A percentile compares a stretch with the other conserved stretches of the same genome.
These are phyloP conservation scores for Phylloporus arenicola DNA, from an alignment of 768 basidiomycete genomes.

Conservation along the genomic window DNA sequence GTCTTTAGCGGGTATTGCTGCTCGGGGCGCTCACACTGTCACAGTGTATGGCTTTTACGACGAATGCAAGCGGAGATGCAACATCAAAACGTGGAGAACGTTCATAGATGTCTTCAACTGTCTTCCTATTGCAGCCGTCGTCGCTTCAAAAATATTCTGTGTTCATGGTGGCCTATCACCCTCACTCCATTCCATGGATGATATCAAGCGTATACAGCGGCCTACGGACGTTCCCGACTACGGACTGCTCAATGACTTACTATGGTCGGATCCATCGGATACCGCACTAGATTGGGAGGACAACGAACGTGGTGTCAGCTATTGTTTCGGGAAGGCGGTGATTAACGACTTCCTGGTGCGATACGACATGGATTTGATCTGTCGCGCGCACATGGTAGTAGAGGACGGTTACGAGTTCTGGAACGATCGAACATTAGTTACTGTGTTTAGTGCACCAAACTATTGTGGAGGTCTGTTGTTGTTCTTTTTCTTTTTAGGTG, in stretches of 20 bases:
- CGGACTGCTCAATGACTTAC: conserved; percentile 90
- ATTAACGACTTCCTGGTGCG: conserved; percentile 93
- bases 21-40: conserved; percentile 13
- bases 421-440: conserved; percentile 97
- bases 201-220: conserved; percentile 95
- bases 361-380: conserved; percentile 99
- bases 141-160: conserved; percentile 99
- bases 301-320: conserved; percentile 97
- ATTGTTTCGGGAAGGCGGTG: conserved; percentile 96
- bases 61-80: conserved; percentile 98
- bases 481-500: not conserved
- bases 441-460: conserved; percentile 97
- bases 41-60: conserved; percentile 99
- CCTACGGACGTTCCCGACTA: conserved; percentile 99
- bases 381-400: conserved; percentile 99
- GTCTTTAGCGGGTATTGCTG: conserved; percentile 24
- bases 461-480: conserved; percentile 84
- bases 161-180: conserved; percentile 96
- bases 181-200: conserved; percentile 92
- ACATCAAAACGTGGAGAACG: conserved; percentile 99
- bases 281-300: conserved; percentile 99
- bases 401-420: conserved; percentile 99
- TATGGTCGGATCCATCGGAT: conserved; percentile 98
- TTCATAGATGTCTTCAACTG: conserved; percentile 99
- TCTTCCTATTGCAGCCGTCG: conserved; percentile 95